Conservation (phyloP, 306 rosid species). For the Astragalus glycyphyllos region DNA sequence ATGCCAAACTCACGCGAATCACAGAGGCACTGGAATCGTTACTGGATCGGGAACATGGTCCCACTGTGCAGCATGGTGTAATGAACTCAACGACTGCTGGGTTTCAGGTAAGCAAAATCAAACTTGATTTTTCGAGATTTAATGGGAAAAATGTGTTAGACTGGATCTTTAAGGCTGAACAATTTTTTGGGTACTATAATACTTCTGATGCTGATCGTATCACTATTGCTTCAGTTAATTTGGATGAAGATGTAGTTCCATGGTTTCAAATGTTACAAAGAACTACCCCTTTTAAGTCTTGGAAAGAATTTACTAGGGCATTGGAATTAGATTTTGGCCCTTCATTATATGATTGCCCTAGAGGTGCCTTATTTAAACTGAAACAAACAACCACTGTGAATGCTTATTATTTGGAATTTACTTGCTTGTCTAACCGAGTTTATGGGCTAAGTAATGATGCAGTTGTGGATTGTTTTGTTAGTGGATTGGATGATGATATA, state of each 20-base stretch:
- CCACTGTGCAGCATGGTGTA: not conserved
- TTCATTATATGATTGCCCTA: not conserved
- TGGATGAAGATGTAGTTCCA: not conserved
- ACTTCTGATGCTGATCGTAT: not conserved
- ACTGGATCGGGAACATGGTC: not conserved
- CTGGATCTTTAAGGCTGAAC: too few species aligned
- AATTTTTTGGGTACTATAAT: not conserved
- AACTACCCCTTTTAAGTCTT: not conserved
- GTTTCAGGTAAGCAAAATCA: slow-evolving; percentile 2
- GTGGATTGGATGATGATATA: not conserved
- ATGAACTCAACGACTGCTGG: not conserved
- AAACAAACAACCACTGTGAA: not conserved
- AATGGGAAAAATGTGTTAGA: not conserved
- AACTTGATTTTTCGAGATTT: not conserved
- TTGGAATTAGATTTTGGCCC: not conserved
- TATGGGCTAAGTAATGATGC: not conserved
- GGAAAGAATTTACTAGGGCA: not conserved
- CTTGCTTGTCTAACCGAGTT: slow-evolving; percentile 2
- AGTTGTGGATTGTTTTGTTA: not conserved
- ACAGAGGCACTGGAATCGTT: not conserved
- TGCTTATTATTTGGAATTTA: not conserved
- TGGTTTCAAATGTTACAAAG: slow-evolving; percentile 1
- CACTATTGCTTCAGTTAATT: not conserved
- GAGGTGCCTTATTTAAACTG: not conserved
- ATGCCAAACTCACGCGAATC: not conserved